phyloP scores from a whole-genome alignment of 768 basidiomycete species.

The Leucocoprinus birnbaumii region DNA sequence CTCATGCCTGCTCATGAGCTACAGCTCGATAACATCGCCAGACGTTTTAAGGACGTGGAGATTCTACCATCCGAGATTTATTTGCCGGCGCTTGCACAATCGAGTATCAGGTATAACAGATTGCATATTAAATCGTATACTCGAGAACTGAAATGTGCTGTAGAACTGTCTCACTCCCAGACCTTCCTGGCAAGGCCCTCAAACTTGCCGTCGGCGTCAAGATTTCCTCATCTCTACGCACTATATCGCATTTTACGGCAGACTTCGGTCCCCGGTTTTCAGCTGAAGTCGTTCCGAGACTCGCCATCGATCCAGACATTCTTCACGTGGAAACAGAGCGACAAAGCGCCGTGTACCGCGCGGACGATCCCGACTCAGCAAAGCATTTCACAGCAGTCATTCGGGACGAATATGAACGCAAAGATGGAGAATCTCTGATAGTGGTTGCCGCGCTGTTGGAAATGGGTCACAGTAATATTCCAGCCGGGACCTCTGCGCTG shows the following conservation, averaged over 20 bases:
- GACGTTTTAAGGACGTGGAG: conserved; percentile 40
- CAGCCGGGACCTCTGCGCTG: conserved; percentile 41
- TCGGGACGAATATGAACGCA: conserved; percentile 38
- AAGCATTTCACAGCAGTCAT: conserved; percentile 55
- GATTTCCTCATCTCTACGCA: conserved; percentile 55
- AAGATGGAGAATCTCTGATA: conserved; percentile 39
- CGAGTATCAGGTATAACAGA: conserved; percentile 46
- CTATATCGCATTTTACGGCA: conserved; percentile 58
- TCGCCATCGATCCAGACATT: conserved; percentile 39
- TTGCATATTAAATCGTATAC: not conserved
- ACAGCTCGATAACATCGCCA: conserved; percentile 41
- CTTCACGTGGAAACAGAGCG: conserved; percentile 46
- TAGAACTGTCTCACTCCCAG: conserved; percentile 47
- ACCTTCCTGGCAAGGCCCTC: conserved; percentile 40
- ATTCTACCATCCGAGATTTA: conserved; percentile 39
- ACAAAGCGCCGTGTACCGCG: conserved; percentile 43
- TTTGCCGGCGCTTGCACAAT: conserved; percentile 43
- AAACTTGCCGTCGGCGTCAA: conserved; percentile 55
- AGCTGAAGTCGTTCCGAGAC: conserved; percentile 42
- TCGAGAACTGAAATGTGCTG: not conserved
- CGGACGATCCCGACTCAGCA: conserved; percentile 38
- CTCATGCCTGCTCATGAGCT: conserved; percentile 54
- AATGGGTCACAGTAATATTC: conserved; percentile 40
- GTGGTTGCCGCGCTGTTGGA: conserved; percentile 53
- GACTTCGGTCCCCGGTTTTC: conserved; percentile 58